Evolutionary conservation across 257 asterid genomes (phyloP), one percentile per base, ranked within the genome.

Genomic region (Primulina huaijiensis): DNA sequence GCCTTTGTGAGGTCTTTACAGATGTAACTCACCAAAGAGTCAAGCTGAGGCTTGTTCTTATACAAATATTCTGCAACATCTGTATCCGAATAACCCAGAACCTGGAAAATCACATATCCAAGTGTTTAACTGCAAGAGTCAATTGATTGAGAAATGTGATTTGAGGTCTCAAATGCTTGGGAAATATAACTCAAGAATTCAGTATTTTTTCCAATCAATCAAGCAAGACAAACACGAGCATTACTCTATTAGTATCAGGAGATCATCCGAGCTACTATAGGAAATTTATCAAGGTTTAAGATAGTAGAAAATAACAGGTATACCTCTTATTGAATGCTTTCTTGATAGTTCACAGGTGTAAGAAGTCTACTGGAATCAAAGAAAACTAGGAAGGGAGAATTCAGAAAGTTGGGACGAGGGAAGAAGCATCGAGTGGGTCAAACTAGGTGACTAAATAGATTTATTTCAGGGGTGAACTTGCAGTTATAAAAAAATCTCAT

Each of bases 51-150:
- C 68, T 82, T 89, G 60, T 75, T 83, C 65, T 80, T 86, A 35
- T 82, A 94, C 35, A 94, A 60, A 79, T 87, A 85, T 78, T 94
- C 99, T 35, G 99, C 99, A 72, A 77, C 92, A 85, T 94, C 99
- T 1, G 97, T 91, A 74, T 94, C 97, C 38, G 90, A 86, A 83
- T 91, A 91, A 30, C 97, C 99, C 88, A 94, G 74, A 74, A 91
- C 92, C 99, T 94, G 92, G 81, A 81, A 64, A 35, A 77, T 35
- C 43, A 25, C 69, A 70, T 33, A 60, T 27, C 43, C 30, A 8
- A 30, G 27, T 52, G 43, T 50, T 53, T 40, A 71, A 72, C 56
- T 14, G 50, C 35, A 35, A 16, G 33, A 29, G 59, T 17, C 31
- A 35, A n/a, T 62, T 19, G 55, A 8, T 17, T 52, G 62, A 50